Percentiles rank a stretch among this genome's conserved stretches.
phyloP scores from a whole-genome alignment of 83 land plant species.

The Picea abies region DNA sequence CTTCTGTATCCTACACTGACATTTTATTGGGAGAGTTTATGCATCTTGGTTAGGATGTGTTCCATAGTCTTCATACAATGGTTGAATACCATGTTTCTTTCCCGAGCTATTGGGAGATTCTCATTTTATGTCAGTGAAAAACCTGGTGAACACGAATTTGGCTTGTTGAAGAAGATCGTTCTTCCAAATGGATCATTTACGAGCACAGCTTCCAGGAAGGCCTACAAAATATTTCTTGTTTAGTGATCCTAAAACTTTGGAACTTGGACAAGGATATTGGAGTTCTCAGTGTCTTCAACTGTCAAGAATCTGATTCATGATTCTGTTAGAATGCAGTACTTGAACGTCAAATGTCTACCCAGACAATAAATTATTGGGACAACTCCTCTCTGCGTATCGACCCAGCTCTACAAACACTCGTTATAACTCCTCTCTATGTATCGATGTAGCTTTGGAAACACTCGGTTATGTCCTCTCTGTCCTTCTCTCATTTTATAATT shows the following conservation, averaged over 20 bases:
- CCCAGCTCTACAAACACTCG: too few relatives aligned
- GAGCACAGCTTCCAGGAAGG: conserved; percentile 73
- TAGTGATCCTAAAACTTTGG: conserved; percentile 83
- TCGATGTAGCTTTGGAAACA: too few relatives aligned
- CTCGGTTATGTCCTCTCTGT: too few relatives aligned
- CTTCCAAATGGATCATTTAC: conserved; percentile 70
- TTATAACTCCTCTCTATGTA: too few relatives aligned
- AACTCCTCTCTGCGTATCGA: too few relatives aligned
- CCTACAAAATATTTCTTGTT: conserved; percentile 76
- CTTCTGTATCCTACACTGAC: conserved; percentile 85
- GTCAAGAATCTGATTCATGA: conserved; percentile 78
- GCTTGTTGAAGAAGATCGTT: conserved; percentile 60
- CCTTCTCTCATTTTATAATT: too few relatives aligned
- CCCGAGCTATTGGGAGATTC: conserved; percentile 75
- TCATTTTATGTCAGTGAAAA: conserved; percentile 78
- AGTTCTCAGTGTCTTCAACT: conserved; percentile 83
- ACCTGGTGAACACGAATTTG: conserved; percentile 68
- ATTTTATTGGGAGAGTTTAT: conserved; percentile 90
- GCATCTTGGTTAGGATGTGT: conserved; percentile 99
- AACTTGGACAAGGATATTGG: conserved; percentile 81
- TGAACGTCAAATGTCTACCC: too few relatives aligned
- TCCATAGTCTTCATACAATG: conserved; percentile 79
- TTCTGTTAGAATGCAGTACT: not conserved
- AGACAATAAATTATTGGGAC: too few relatives aligned
- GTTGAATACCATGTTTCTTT: conserved; percentile 78